Evolutionary conservation across 140 eudicot genomes (phyloP).

Genomic region (Cichorium intybus): DNA sequence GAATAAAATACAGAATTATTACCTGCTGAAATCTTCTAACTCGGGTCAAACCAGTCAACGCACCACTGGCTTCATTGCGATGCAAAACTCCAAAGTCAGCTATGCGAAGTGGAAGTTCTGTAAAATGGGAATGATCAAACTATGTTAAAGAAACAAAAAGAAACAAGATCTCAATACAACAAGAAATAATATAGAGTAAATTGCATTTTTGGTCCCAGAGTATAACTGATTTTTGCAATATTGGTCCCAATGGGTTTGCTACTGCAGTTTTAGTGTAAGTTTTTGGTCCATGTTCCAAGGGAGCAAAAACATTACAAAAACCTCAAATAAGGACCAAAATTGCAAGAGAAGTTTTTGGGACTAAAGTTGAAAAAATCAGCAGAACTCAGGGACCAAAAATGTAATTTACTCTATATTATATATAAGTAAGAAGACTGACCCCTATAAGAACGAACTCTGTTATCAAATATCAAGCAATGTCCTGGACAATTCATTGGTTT

Average conservation of each 20-base stretch:
- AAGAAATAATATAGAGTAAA: too few species aligned
- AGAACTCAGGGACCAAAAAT: too few species aligned
- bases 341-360: too few species aligned
- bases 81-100: constrained; percentile 99
- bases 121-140: constrained; percentile 6
- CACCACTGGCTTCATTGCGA: constrained; percentile 99
- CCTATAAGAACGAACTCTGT: constrained; percentile 93
- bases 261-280: too few species aligned
- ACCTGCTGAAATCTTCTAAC: constrained; percentile 99
- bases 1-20: too few species aligned
- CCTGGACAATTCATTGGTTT: constrained; percentile 99
- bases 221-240: too few species aligned
- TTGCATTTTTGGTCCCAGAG: too few species aligned
- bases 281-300: too few species aligned
- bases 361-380: too few species aligned
- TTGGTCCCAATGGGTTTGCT: too few species aligned
- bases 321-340: too few species aligned
- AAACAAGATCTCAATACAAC: background rate
- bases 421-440: constrained; percentile 40
- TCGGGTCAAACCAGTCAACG: constrained; percentile 95
- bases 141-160: background rate
- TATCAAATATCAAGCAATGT: constrained; percentile 84
- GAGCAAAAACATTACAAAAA: too few species aligned
- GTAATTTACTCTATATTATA: background rate
- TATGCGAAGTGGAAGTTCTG: constrained; percentile 95